Percentiles rank a stretch among this genome's conserved stretches.
These are phyloP conservation scores for Termitomyces heimii DNA, from an alignment of 768 basidiomycete species.

Conservation along the genomic window DNA sequence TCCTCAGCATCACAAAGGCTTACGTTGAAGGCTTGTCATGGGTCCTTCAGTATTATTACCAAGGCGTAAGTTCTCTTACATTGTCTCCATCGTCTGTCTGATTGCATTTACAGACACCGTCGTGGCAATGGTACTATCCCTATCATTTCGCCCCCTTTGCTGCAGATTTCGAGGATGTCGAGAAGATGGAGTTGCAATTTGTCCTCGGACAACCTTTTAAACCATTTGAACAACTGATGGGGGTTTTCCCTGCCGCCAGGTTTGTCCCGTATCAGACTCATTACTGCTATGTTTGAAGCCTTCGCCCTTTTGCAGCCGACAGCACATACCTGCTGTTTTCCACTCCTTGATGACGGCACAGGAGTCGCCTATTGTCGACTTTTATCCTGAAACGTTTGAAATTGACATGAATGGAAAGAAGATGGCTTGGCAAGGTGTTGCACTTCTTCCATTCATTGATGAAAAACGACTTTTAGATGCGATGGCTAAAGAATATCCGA, in stretches of 20 bases:
- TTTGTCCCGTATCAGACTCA: slow-evolving; percentile 20
- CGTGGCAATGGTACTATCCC: slow-evolving; percentile 99
- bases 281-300: slow-evolving; percentile 3
- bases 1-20: slow-evolving; percentile 60
- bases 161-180: slow-evolving; percentile 81
- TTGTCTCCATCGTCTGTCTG: neutral
- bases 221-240: slow-evolving; percentile 97
- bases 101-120: slow-evolving; percentile 58
- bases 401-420: slow-evolving; percentile 99
- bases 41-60: slow-evolving; percentile 98
- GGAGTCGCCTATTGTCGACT: slow-evolving; percentile 91
- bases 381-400: slow-evolving; percentile 88
- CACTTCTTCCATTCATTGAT: slow-evolving; percentile 94
- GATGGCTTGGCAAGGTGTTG: slow-evolving; percentile 99
- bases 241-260: slow-evolving; percentile 95
- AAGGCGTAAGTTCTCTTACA: slow-evolving; percentile 61
- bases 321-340: slow-evolving; percentile 84
- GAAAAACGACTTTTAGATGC: slow-evolving; percentile 75
- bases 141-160: slow-evolving; percentile 99
- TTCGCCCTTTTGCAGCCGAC: slow-evolving; percentile 44
- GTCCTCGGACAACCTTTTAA: slow-evolving; percentile 84
- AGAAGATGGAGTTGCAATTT: slow-evolving; percentile 76
- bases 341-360: slow-evolving; percentile 83
- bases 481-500: slow-evolving; percentile 63
- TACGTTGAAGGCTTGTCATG: slow-evolving; percentile 94